A percentile compares a stretch with the other conserved stretches of the same genome.
phyloP scores from a whole-genome alignment of 371 early-diverging fungal genomes.

The Mucor lusitanicus region DNA sequence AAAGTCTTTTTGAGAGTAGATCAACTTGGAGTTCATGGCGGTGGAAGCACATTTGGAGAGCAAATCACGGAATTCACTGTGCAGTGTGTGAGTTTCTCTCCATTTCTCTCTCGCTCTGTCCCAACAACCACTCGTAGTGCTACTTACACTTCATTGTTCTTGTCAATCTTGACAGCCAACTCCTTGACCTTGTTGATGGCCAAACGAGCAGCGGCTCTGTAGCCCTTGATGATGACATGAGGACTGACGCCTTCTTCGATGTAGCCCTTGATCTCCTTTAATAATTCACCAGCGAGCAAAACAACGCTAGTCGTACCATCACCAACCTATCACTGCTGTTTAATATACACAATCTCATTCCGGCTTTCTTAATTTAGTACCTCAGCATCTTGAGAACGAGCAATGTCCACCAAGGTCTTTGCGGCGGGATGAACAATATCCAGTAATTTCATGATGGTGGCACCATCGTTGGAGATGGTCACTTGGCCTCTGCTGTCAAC shows the following conservation, averaged over 20 bases:
- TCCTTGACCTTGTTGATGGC: constrained; percentile 89
- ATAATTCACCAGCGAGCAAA: constrained; percentile 95
- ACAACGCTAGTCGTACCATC: constrained; percentile 99
- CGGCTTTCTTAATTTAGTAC: constrained; percentile 42
- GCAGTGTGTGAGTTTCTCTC: too few species aligned
- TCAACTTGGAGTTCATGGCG: constrained; percentile 98
- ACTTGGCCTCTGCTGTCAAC: constrained; percentile 92
- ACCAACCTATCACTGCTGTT: constrained; percentile 67
- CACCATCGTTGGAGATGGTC: constrained; percentile 99
- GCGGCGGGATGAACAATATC: constrained; percentile 99
- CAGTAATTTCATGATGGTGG: constrained; percentile 98
- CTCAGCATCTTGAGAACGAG: constrained; percentile 99
- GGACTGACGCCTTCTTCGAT: constrained; percentile 97
- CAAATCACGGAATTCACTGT: constrained; percentile 84
- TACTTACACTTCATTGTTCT: constrained; percentile 73
- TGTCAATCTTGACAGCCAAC: constrained; percentile 78
- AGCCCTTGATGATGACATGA: constrained; percentile 93
- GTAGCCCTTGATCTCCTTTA: constrained; percentile 92
- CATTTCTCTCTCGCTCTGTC: too few species aligned
- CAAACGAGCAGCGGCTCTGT: constrained; percentile 84
- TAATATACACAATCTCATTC: background rate
- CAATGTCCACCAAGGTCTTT: constrained; percentile 97
- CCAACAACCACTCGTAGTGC: background rate
- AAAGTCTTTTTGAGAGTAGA: constrained; percentile 96
- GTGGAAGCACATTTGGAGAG: constrained; percentile 98